These are phyloP conservation scores for Umbelopsis sp. DNA, from an alignment of 192 early-diverging fungal species.

Conservation along the genomic window DNA sequence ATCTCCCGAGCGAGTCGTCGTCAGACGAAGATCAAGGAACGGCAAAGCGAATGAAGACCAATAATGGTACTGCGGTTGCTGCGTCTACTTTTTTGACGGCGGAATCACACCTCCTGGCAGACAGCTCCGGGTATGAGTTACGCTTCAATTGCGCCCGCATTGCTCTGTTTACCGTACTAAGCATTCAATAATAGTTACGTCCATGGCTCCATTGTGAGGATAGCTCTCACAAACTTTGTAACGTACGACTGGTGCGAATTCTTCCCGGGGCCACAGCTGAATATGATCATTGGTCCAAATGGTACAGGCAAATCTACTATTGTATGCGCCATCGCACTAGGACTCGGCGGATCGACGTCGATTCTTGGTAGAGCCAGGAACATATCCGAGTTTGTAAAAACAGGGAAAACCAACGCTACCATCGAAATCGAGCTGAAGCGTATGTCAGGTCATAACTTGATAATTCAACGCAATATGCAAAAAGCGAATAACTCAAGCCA, in stretches of 20 bases:
- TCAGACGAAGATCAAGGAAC: not conserved
- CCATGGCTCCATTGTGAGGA: slow-evolving; percentile 72
- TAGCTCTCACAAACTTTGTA: slow-evolving; percentile 89
- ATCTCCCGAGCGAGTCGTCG: slow-evolving; percentile 1
- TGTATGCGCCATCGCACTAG: slow-evolving; percentile 95
- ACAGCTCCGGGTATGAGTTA: not conserved
- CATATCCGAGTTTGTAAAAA: slow-evolving; percentile 91
- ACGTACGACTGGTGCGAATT: slow-evolving; percentile 90
- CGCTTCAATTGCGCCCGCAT: not conserved
- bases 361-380: slow-evolving; percentile 86
- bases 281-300: slow-evolving; percentile 98
- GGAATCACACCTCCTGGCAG: not conserved
- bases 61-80: not conserved
- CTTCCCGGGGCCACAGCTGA: slow-evolving; percentile 88
- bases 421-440: slow-evolving; percentile 88
- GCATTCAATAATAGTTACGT: slow-evolving; percentile 38
- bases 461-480: slow-evolving; percentile 64
- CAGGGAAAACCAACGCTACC: slow-evolving; percentile 72
- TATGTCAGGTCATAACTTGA: slow-evolving; percentile 33
- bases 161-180: not conserved
- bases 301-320: slow-evolving; percentile 96
- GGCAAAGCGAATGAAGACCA: not conserved
- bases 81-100: not conserved
- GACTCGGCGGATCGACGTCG: slow-evolving; percentile 77
- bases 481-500: slow-evolving; percentile 64